Percentiles rank a stretch among this genome's conserved stretches.
phyloP scores from a whole-genome alignment of 768 basidiomycete species.

The Botryobasidium botryosum region DNA sequence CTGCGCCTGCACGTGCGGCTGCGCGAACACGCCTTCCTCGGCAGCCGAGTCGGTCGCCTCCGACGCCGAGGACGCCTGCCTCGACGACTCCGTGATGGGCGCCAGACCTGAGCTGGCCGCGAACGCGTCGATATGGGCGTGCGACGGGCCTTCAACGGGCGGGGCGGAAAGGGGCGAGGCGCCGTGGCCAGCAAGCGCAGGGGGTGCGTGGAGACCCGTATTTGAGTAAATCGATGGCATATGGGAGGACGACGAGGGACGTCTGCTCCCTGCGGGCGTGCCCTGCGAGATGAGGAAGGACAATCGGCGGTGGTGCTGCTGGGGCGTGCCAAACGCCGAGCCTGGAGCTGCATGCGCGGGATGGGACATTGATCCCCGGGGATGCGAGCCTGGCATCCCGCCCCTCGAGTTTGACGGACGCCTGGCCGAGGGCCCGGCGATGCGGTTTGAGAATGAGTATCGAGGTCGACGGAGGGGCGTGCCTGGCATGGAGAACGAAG shows the following conservation, averaged over 20 bases:
- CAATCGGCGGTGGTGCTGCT: too few species aligned
- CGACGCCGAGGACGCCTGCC: too few species aligned
- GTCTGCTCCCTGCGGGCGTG: too few species aligned
- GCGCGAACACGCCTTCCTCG: too few species aligned
- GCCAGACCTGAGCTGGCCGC: neutral
- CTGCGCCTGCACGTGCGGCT: neutral
- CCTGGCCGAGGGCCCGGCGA: neutral
- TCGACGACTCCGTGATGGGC: constrained; percentile 1
- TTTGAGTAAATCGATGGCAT: constrained; percentile 15
- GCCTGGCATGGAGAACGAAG: constrained; percentile 1
- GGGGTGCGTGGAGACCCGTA: constrained; percentile 12
- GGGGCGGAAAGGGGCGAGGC: neutral
- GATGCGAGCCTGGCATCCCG: too few species aligned
- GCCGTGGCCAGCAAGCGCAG: constrained; percentile 3
- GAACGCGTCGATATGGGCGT: neutral
- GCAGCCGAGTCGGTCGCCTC: neutral
- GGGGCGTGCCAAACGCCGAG: too few species aligned
- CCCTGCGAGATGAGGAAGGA: too few species aligned
- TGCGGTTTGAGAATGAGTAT: too few species aligned
- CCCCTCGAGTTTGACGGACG: constrained; percentile 3
- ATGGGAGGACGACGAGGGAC: constrained; percentile 2
- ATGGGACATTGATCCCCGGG: too few species aligned
- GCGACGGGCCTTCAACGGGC: too few species aligned
- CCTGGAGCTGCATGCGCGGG: too few species aligned
- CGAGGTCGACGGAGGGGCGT: neutral